Evolutionary conservation across 345 rosid species (phyloP).

Genomic region (Noccaea caerulescens): DNA sequence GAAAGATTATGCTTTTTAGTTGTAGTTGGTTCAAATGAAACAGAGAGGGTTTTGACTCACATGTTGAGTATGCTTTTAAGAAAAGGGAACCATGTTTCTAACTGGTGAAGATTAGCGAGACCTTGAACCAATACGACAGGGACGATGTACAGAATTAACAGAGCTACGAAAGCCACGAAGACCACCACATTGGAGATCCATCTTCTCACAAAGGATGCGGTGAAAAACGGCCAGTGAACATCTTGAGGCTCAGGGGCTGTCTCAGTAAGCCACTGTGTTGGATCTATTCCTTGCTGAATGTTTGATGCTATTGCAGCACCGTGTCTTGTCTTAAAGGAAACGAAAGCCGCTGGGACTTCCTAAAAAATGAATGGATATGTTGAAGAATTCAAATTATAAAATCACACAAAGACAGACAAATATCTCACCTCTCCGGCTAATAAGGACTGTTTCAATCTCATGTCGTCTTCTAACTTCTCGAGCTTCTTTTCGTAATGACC

Average conservation of each 20-base stretch:
- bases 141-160: conserved; percentile 68
- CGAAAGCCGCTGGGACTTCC: conserved; percentile 93
- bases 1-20: conserved; percentile 17
- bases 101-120: conserved; percentile 80
- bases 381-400: not conserved
- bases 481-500: conserved; percentile 70
- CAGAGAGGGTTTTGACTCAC: conserved; percentile 53
- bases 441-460: conserved; percentile 61
- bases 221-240: conserved; percentile 90
- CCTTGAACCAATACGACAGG: conserved; percentile 92
- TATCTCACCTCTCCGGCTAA: conserved; percentile 59
- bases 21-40: conserved; percentile 16
- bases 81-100: conserved; percentile 82
- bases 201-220: conserved; percentile 73
- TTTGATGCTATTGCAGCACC: conserved; percentile 79
- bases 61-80: conserved; percentile 61
- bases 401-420: conserved; percentile 13
- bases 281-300: conserved; percentile 81
- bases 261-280: conserved; percentile 90
- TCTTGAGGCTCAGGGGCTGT: conserved; percentile 85
- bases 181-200: conserved; percentile 71
- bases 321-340: conserved; percentile 77
- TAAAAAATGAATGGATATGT: conserved; percentile 37
- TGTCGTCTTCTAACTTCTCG: conserved; percentile 62
- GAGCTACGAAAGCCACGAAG: conserved; percentile 54